Evolutionary conservation across 78 protist genomes (phyloP), one percentile per base, ranked within the genome.

Genomic region (Isochrysis galbana): DNA sequence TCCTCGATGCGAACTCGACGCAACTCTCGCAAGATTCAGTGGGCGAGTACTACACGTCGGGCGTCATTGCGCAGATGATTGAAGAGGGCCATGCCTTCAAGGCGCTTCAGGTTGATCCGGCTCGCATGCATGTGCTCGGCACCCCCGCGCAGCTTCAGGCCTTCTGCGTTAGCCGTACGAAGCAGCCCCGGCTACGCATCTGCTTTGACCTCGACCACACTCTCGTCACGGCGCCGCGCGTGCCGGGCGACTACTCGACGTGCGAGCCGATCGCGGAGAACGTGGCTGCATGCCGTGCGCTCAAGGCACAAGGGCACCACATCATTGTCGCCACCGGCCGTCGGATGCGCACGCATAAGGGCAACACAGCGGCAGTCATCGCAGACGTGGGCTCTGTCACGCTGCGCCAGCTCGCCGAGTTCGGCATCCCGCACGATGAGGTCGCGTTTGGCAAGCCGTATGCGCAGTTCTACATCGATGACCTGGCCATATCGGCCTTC

Each of bases 41-140:
- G 39, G 88, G 88, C 88, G 88, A 80, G 88, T 80, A 26, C 55
- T 80, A 80, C 88, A 80, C 88, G 41, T 80, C 88, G 39, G 88
- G 88, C 39, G 88, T 80, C n/a, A 80, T 80, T 54, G 51, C 51
- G 41, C 21, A 2, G 34, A 80, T 80, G 88, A 44, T 80, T 22
- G 55, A 44, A 5, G 48, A 39, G 23, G 86, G 48, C 17, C 42
- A 19, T 25, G 42, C 47, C 86, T 78, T 78, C 82, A 14, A 4
- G 29, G 44, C 82, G 44, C 44, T 72, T 7, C 44, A 44, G 88
- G n/a, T 80, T 23, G 19, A 80, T 25, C 38, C 88, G 34, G 22
- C 2, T 26, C 25, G 5, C 25, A 41, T 80, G 48, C 54, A 80
- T 54, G 88, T 80, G 55, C 88, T 80, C 39, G 88, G 88, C 39